Evolutionary conservation across 2,329 filamentous ascomycete species (phyloP).

Genomic region (Hansfordia pulvinata): DNA sequence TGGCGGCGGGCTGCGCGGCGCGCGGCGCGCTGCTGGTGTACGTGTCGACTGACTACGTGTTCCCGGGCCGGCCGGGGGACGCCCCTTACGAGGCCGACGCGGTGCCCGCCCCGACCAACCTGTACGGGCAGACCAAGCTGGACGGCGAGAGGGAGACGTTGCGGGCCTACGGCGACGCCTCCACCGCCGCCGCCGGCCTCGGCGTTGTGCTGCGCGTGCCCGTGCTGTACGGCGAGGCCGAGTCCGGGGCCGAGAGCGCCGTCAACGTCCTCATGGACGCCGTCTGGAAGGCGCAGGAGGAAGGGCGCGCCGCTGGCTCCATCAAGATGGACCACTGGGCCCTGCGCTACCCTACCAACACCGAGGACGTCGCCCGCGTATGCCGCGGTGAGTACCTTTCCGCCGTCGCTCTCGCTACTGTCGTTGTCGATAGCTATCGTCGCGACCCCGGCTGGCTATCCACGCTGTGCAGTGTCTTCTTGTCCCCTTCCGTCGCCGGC

Average conservation of each 20-base stretch:
- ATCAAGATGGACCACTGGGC: conserved; percentile 82
- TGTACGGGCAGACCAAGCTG: conserved; percentile 53
- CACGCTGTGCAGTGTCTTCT: too few species aligned
- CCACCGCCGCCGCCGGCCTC: conserved; percentile 34
- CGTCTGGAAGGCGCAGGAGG: conserved; percentile 60
- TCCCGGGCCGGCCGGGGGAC: conserved; percentile 60
- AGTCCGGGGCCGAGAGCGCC: conserved; percentile 61
- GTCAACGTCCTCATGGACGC: conserved; percentile 69
- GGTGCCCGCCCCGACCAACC: conserved; percentile 56
- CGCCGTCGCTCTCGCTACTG: conserved; percentile 1
- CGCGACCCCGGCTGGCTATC: too few species aligned
- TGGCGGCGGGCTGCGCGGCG: conserved; percentile 52
- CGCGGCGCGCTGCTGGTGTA: conserved; percentile 56
- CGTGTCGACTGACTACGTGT: conserved; percentile 76
- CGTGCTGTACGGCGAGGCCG: conserved; percentile 68
- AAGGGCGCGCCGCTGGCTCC: conserved; percentile 39
- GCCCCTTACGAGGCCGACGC: conserved; percentile 65
- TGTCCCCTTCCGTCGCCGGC: too few species aligned
- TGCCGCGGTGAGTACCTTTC: conserved; percentile 42
- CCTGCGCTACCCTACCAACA: conserved; percentile 75
- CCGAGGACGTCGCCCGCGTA: conserved; percentile 72
- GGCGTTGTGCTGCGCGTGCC: conserved; percentile 68
- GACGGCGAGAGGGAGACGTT: conserved; percentile 52
- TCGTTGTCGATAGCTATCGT: conserved; percentile 3
- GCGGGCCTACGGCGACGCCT: conserved; percentile 36